Percentiles rank a stretch among this genome's conserved stretches.
phyloP scores from a whole-genome alignment of 2,329 filamentous ascomycete species.

The Exophiala sp. region DNA sequence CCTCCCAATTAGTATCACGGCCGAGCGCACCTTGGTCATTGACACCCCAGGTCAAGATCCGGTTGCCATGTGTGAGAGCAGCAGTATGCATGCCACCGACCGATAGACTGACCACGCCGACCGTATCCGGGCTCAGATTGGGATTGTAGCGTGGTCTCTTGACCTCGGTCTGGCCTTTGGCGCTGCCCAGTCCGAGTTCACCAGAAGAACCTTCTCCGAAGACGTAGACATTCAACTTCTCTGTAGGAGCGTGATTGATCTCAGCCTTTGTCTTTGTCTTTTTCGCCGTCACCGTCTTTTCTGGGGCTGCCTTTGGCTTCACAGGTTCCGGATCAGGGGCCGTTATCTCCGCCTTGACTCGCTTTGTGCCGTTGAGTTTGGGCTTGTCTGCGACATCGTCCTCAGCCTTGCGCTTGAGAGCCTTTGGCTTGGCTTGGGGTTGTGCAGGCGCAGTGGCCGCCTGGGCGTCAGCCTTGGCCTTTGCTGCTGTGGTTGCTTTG shows the following conservation, averaged over 20 bases:
- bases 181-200: constrained; percentile 70
- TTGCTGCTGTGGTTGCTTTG: constrained; percentile 1
- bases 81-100: constrained; percentile 69
- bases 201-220: constrained; percentile 71
- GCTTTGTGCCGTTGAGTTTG: constrained; percentile 20
- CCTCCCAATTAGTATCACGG: constrained; percentile 58
- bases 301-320: constrained; percentile 7
- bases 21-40: constrained; percentile 77
- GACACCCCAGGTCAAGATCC: constrained; percentile 81
- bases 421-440: constrained; percentile 8
- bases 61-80: constrained; percentile 69
- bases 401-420: constrained; percentile 27
- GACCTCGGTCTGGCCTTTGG: constrained; percentile 57
- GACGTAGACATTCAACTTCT: constrained; percentile 63
- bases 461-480: no score
- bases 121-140: constrained; percentile 50
- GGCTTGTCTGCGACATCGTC: constrained; percentile 18
- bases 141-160: constrained; percentile 65
- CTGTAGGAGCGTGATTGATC: constrained; percentile 60
- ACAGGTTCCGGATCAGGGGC: background rate
- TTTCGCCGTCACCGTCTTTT: constrained; percentile 17
- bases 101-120: constrained; percentile 51
- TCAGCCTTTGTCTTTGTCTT: constrained; percentile 29
- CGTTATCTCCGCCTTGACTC: constrained; percentile 7
- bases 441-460: constrained; percentile 5